Evolutionary conservation across 2,329 filamentous ascomycete genomes (phyloP), one percentile per base, ranked within the genome.

Genomic region (Ophiostoma pallidulum): DNA sequence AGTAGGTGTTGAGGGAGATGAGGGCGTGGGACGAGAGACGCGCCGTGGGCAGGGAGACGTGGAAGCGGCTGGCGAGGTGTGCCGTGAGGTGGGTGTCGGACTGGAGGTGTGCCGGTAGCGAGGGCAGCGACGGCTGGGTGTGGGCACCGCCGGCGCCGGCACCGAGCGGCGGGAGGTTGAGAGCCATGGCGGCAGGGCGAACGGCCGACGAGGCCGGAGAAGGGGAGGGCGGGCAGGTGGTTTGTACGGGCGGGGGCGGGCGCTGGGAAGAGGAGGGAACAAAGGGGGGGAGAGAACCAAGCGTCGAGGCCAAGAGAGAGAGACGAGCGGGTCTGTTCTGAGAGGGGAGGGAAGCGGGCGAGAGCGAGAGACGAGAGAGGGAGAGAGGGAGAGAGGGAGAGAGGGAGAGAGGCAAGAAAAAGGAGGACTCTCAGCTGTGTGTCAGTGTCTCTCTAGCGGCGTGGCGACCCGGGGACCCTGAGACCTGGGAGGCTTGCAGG

Each of bases 1-100:
- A 91, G 64, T 94, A 97, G 18, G 90, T 98, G 70, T 98, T 98
- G 54, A 98, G 73, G 45, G 86, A 85, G 60, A 98, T 84, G 57
- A 97, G 75, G 41, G 84, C 92, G 62, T 97, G 90, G 1, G 89
- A 94, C 1, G 90, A 96, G 16, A 98, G 78, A 41, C 80, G 80
- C 45, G 92, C 88, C 1, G 90, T 94, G 9, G 92, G 89, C 50
- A 92, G 71, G 46, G 86, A 85, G 45, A 94, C 85, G 69, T 98
- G 92, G 66, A 95, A 98, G 46, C 91, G 88, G 64, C 78, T 88
- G 57, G 86, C 87, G 53, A 92, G 77, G 64, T 91, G 86, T 45
- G 84, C 84, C 4, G 86, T 92, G 56, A 91, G 71, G 60, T 88
- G 82, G 39, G 83, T 64, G 39, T 66, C 63, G 47, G 63, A 66